Percentiles rank a stretch among this genome's conserved stretches.
Conservation (phyloP, 345 rosid species). For the Corchorus capsularis region DNA sequence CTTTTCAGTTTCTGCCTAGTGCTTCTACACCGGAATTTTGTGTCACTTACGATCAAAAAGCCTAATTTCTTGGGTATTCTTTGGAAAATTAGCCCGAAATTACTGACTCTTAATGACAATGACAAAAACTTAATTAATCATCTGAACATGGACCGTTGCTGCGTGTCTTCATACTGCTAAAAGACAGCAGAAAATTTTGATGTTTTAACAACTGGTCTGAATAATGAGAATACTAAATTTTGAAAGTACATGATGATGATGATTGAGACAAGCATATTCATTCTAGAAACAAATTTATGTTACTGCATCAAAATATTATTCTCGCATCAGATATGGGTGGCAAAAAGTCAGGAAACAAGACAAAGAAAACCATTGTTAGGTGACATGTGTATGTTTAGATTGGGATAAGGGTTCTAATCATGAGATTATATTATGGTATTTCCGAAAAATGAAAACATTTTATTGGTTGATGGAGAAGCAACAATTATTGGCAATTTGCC, state of each 20-base stretch:
- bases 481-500: neutral
- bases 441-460: neutral
- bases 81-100: neutral
- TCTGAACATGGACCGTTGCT: neutral
- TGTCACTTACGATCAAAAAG: neutral
- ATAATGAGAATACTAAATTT: neutral
- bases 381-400: neutral
- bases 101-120: neutral
- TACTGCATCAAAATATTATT: neutral
- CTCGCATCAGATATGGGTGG: neutral
- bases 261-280: neutral
- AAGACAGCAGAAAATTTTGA: neutral
- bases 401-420: neutral
- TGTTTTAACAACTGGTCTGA: neutral
- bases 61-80: neutral
- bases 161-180: neutral
- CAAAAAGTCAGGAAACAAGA: neutral
- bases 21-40: neutral
- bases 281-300: neutral
- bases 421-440: neutral
- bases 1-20: neutral
- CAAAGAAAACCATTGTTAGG: neutral
- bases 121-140: neutral
- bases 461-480: neutral
- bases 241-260: neutral